Evolutionary conservation across 306 rosid species (phyloP).

Genomic region (Luffa aegyptiaca): DNA sequence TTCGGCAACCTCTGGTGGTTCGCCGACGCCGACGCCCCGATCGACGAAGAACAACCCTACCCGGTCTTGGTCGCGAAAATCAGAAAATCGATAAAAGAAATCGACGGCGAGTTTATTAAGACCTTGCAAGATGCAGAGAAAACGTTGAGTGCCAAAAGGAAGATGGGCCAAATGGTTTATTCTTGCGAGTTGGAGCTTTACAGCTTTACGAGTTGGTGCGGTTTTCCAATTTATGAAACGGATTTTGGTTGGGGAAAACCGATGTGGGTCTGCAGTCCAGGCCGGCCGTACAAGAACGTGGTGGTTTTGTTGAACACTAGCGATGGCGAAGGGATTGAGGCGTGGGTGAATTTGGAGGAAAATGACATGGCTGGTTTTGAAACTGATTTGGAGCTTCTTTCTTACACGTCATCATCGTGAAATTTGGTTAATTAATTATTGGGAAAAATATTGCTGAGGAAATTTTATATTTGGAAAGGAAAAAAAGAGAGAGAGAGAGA

Average conservation of each 20-base stretch:
- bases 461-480: not conserved
- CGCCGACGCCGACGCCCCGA: not conserved
- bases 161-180: not conserved
- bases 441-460: too few relatives aligned
- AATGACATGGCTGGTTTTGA: constrained; percentile 19
- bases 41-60: not conserved
- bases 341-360: constrained; percentile 25
- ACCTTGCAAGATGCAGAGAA: not conserved
- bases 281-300: constrained; percentile 12
- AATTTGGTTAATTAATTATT: not conserved
- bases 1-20: constrained; percentile 24
- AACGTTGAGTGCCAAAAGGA: not conserved
- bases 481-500: not conserved
- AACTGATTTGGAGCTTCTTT: not conserved
- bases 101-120: not conserved
- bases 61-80: not conserved
- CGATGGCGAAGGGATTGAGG: constrained; percentile 21
- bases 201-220: constrained; percentile 18
- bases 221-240: constrained; percentile 24
- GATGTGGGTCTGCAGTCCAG: constrained; percentile 18
- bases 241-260: constrained; percentile 43
- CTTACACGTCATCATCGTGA: not conserved
- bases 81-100: not conserved
- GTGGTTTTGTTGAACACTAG: constrained; percentile 9
- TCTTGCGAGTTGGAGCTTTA: constrained; percentile 15